phyloP scores from a whole-genome alignment of 768 basidiomycete species.

The Lactarius quietus region DNA sequence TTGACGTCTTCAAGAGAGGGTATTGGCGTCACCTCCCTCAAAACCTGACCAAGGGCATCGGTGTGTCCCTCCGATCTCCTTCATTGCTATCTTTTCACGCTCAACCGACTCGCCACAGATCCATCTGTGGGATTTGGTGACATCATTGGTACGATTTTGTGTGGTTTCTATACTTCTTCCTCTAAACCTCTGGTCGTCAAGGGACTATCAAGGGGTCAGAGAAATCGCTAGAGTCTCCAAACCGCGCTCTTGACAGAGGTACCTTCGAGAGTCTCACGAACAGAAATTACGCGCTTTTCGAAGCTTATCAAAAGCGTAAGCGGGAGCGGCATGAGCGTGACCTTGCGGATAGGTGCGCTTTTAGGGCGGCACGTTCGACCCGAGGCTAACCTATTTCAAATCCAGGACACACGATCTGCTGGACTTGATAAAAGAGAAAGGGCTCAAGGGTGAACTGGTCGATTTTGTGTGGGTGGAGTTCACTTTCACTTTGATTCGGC shows the following conservation, averaged over 20 bases:
- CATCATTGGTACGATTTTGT: conserved; percentile 46
- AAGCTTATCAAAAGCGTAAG: conserved; percentile 49
- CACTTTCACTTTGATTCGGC: neutral
- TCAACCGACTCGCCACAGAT: conserved; percentile 38
- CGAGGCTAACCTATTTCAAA: neutral
- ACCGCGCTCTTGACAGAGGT: conserved; percentile 12
- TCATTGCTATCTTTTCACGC: neutral
- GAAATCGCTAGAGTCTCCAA: conserved; percentile 34
- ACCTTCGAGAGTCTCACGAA: conserved; percentile 8
- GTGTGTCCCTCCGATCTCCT: conserved; percentile 40
- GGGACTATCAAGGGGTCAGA: conserved; percentile 71
- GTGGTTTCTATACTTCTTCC: neutral
- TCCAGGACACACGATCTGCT: conserved; percentile 52
- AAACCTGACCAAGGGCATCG: conserved; percentile 46
- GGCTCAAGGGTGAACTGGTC: conserved; percentile 41
- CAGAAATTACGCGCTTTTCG: conserved; percentile 39
- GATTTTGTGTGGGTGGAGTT: conserved; percentile 49
- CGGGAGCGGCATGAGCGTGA: conserved; percentile 44
- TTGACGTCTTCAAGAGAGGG: conserved; percentile 41
- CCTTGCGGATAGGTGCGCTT: conserved; percentile 54
- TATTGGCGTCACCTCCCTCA: conserved; percentile 65
- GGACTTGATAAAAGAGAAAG: conserved; percentile 31
- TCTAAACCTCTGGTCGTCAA: conserved; percentile 4
- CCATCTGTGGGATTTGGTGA: conserved; percentile 61
- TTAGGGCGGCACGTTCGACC: neutral